Percentiles rank a stretch among this genome's conserved stretches.
Evolutionary conservation across 2,329 filamentous ascomycete species (phyloP).

Genomic region (Geoglossum cookeanum): DNA sequence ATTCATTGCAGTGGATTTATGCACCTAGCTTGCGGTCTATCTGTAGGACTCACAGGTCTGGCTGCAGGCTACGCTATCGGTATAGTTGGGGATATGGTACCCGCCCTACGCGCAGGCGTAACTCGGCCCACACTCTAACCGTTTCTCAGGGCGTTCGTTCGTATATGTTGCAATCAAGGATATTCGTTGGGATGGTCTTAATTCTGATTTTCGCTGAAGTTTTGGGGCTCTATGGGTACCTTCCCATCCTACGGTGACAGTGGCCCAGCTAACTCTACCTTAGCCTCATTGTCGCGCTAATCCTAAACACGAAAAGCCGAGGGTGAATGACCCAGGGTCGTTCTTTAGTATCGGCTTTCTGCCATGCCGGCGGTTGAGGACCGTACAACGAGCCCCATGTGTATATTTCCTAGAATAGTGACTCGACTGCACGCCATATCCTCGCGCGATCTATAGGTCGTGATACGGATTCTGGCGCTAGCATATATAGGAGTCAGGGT

Average conservation of each 20-base stretch:
- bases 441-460: not conserved
- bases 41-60: slow-evolving; percentile 79
- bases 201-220: slow-evolving; percentile 98
- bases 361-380: not conserved
- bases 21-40: slow-evolving; percentile 79
- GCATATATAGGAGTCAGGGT: not conserved
- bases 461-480: not conserved
- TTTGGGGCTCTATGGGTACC: slow-evolving; percentile 85
- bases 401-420: not conserved
- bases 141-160: slow-evolving; percentile 51
- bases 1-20: slow-evolving; percentile 51
- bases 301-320: slow-evolving; percentile 74
- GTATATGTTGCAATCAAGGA: slow-evolving; percentile 88
- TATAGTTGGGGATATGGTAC: slow-evolving; percentile 74
- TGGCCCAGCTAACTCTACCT: slow-evolving; percentile 7
- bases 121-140: not conserved
- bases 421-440: not conserved
- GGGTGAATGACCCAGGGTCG: slow-evolving; percentile 20
- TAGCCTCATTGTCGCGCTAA: slow-evolving; percentile 80
- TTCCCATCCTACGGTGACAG: slow-evolving; percentile 5
- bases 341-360: not conserved
- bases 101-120: slow-evolving; percentile 16
- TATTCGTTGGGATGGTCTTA: slow-evolving; percentile 97
- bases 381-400: not conserved
- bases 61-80: slow-evolving; percentile 95